Evolutionary conservation across 768 basidiomycete genomes (phyloP), one percentile per base, ranked within the genome.

Genomic region (Candolleomyces eurysporus): DNA sequence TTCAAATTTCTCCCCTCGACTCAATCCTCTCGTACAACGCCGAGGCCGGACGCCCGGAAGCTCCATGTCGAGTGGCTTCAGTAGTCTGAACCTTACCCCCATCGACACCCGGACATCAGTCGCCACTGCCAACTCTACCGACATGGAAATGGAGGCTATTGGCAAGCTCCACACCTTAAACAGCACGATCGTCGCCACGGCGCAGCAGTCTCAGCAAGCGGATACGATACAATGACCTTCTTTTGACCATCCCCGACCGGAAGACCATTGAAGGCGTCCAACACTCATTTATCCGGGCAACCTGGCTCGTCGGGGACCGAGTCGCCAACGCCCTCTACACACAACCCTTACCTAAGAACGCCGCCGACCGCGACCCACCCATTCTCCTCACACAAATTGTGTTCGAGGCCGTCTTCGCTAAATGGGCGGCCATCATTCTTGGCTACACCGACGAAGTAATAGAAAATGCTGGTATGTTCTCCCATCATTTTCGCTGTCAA

Each of bases 401-500:
- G 3, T 61, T 57, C 43, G 61, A 61, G 48, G 40, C 49, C n/a
- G 48, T 61, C 42, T 51, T 61, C 56, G 61, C 61, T 32, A 61
- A 57, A 45, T 61, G 61, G 61, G 9, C 40, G 8, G 61, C 55
- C 31, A 51, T 61, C 30, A 46, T 61, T 14, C 49, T 61, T 21
- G 56, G 61, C 14, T 57, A 52, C 36, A 21, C 48, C 4, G 61
- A 61, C 52, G 51, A 55, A 3, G 40, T 11, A 32, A 19, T 56
- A 13, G 48, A 31, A 14, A 36, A 48, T 14, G 45, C 31, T 13
- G 60, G 60, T 61, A 36, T 19, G 60, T 45, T 14, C 36, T 3
- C 13, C 14, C n/a, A 14, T 11, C 21, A 22, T 45, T n/a, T n/a
- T 19, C n/a, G n/a, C 10, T n/a, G 11, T 48, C 46, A 1, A 19